Evolutionary conservation across 2,329 filamentous ascomycete species (phyloP).

Genomic region (Penicillium olsonii): DNA sequence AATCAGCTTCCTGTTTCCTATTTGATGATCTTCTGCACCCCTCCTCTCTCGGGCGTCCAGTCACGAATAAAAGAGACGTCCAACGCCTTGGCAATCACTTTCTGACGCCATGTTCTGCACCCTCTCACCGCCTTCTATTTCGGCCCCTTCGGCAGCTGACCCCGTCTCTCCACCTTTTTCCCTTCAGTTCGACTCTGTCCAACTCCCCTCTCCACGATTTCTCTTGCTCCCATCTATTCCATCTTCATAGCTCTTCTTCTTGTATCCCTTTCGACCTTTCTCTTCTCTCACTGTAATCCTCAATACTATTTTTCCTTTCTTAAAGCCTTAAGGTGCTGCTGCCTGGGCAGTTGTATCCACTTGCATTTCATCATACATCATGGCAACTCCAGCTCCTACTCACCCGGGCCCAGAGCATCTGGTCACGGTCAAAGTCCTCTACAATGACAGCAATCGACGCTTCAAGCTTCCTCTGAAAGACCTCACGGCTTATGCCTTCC

Average conservation of each 20-base stretch:
- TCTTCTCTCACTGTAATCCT: conserved; percentile 13
- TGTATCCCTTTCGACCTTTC: conserved; percentile 8
- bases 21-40: conserved; percentile 7
- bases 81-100: neutral
- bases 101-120: conserved; percentile 10
- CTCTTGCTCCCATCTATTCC: conserved; percentile 18
- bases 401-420: conserved; percentile 64
- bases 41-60: neutral
- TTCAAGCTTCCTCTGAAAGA: conserved; percentile 90
- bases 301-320: conserved; percentile 11
- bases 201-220: conserved; percentile 16
- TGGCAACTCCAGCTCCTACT: conserved; percentile 42
- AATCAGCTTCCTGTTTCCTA: conserved; percentile 12
- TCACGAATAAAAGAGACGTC: neutral
- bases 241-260: conserved; percentile 16
- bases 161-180: conserved; percentile 13
- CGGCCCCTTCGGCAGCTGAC: conserved; percentile 7
- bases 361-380: conserved; percentile 17
- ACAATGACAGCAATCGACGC: conserved; percentile 73
- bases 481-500: conserved; percentile 71
- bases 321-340: conserved; percentile 2
- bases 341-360: conserved; percentile 14
- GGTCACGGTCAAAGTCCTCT: conserved; percentile 83
- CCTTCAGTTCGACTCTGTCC: conserved; percentile 19
- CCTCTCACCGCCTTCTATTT: conserved; percentile 1